Conservation (phyloP, 2,329 filamentous ascomycete species). For the Exutisphaerella laricina region DNA sequence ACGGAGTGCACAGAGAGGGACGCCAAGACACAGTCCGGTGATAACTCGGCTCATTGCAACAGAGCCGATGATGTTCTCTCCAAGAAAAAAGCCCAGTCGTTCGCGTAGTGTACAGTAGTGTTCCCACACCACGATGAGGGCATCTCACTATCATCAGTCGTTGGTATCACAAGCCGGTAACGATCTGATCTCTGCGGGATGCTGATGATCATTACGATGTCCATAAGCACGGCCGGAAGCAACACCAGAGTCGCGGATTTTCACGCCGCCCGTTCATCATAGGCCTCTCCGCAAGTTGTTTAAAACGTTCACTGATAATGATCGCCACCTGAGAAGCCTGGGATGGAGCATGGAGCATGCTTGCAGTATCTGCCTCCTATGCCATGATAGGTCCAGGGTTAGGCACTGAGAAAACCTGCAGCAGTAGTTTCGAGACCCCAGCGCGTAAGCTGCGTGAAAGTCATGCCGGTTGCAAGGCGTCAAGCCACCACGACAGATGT, state of each 20-base stretch:
- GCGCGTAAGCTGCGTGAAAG: slow-evolving; percentile 4
- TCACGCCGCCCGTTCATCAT: background rate
- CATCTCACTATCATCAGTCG: background rate
- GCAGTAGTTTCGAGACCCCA: background rate
- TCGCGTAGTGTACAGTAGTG: background rate
- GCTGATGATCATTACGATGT: background rate
- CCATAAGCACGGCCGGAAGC: slow-evolving; percentile 7
- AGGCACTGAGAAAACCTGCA: background rate
- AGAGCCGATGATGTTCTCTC: background rate
- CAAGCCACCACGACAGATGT: no score
- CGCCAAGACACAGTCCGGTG: no score
- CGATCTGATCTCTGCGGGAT: no score
- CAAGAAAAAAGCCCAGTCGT: slow-evolving; percentile 7
- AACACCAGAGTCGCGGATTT: background rate
- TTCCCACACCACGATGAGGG: background rate
- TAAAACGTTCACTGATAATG: background rate
- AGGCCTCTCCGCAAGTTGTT: no score
- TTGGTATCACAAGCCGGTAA: no score
- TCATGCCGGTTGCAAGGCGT: background rate
- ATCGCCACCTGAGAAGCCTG: background rate
- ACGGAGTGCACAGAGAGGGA: slow-evolving; percentile 5
- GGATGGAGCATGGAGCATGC: slow-evolving; percentile 1
- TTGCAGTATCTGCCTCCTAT: background rate
- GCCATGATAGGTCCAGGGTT: background rate
- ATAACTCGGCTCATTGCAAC: background rate